A percentile compares a stretch with the other conserved stretches of the same genome.
Conservation (phyloP, 345 rosid species). For the Eucalyptus cladocalyx region DNA sequence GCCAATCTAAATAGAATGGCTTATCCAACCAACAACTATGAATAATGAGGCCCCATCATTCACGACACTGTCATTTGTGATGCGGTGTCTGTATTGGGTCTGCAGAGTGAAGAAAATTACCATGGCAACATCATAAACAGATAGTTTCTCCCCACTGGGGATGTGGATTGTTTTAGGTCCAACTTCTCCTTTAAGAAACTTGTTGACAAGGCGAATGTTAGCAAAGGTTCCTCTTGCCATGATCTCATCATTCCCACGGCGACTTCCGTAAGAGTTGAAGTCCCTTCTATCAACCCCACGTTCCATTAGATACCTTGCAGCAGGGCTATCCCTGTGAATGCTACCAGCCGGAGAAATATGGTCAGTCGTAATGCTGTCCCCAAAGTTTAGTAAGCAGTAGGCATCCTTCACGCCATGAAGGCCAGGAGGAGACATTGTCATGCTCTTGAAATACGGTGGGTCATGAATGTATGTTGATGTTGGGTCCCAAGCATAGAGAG, state of each 20-base stretch:
- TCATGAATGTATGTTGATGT: conserved; percentile 84
- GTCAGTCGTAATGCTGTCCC: conserved; percentile 90
- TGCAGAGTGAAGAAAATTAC: conserved; percentile 16
- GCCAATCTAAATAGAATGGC: background rate
- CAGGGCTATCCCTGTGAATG: conserved; percentile 88
- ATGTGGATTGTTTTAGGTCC: conserved; percentile 83
- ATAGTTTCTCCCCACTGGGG: conserved; percentile 70
- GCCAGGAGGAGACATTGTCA: conserved; percentile 91
- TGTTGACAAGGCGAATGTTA: conserved; percentile 75
- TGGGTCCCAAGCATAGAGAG: conserved; percentile 73
- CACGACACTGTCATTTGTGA: background rate
- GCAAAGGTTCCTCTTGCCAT: conserved; percentile 91
- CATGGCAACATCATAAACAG: conserved; percentile 79
- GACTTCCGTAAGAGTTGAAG: conserved; percentile 85
- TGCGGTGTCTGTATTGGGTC: background rate
- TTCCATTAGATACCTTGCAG: conserved; percentile 77
- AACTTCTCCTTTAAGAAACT: conserved; percentile 73
- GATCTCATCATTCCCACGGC: conserved; percentile 80
- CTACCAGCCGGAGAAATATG: conserved; percentile 95
- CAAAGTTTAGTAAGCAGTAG: conserved; percentile 77
- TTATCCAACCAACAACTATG: background rate
- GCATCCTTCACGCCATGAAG: conserved; percentile 76
- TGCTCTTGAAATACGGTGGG: conserved; percentile 82
- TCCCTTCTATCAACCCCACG: conserved; percentile 74
- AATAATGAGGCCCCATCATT: background rate